Base-by-base conservation (phyloP, 768 basidiomycete species). In the Termitomyces bulborhizus region DNA sequence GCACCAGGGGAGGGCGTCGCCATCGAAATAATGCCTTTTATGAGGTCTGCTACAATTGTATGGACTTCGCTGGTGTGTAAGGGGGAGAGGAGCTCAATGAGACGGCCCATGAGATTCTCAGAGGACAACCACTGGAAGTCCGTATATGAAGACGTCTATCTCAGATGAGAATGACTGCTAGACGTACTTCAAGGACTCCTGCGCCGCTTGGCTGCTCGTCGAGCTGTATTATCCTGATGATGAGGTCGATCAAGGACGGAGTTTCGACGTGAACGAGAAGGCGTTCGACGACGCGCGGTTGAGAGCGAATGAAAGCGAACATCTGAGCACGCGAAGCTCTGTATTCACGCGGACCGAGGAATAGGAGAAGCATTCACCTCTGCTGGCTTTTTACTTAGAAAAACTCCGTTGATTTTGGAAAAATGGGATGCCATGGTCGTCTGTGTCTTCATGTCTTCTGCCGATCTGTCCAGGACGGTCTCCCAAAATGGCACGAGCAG, bases 11-110 rank as follows among this genome's bases (percentile, higher is more conserved):
- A 89, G 6, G 92, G 91, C 1, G 93, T 87, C 36, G 93, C 91
- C 79, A 97, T 88, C 37, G 92, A 88, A 59, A 99, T 94, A 59
- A 98, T 93, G 48, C 88, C 88, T 68, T 96, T 96, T 65, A 98
- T 84, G 53, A 98, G 78, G 55, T 99, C 97, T 0, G 93, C 81
- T 32, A 93, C 90, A 55, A 93, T 86, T 7, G 83, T 77, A 69
- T 98, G 97, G 53, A 89, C 82, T 55, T 91, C 85, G 36, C 83
- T 74, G 21, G 84, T 79, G 57, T 90, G 76, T 9, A 77, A 67
- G 0, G 97, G 93, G 13, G 93, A 90, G 24, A 99, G 81, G 45
- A 94, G 77, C 58, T 84, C 83, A 57, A 96, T 78, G 15, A 98
- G 78, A 49, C 86, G 83, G 26, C 81, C 80, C 71, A 98, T 91